Conservation (phyloP, 192 early-diverging fungal genomes). For the Coemansia sp. region DNA sequence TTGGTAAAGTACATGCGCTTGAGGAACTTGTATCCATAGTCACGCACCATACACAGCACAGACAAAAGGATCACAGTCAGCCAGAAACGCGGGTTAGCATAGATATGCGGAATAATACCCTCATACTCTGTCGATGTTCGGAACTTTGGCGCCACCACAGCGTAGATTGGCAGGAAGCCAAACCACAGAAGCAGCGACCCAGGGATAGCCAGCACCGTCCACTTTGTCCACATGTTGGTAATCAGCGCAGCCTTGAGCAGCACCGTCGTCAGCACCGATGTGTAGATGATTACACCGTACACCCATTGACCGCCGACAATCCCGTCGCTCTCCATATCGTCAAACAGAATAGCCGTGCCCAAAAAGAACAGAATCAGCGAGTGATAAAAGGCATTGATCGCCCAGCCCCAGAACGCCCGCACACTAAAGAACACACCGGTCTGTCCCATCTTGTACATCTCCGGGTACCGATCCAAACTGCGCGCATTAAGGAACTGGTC, state of each 20-base stretch:
- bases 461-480: constrained; percentile 94
- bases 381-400: constrained; percentile 89
- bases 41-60: constrained; percentile 75
- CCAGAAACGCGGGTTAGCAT: constrained; percentile 79
- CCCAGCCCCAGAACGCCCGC: constrained; percentile 88
- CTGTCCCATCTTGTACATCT: constrained; percentile 86
- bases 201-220: constrained; percentile 85
- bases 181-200: constrained; percentile 92
- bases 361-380: constrained; percentile 79
- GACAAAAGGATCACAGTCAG: constrained; percentile 83
- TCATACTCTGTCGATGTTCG: constrained; percentile 68
- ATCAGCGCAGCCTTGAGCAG: constrained; percentile 88
- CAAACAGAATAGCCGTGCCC: constrained; percentile 61
- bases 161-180: constrained; percentile 79
- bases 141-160: constrained; percentile 65
- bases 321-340: constrained; percentile 68
- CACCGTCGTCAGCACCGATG: constrained; percentile 82
- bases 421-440: constrained; percentile 74
- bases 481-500: constrained; percentile 92
- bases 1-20: constrained; percentile 77
- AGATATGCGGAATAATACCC: constrained; percentile 65
- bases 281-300: constrained; percentile 86
- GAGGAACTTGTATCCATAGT: constrained; percentile 91
- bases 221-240: constrained; percentile 90
- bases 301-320: constrained; percentile 82